Base-by-base conservation (phyloP, 2,329 filamentous ascomycete genomes). In the Exophiala phaeomuriformis region DNA sequence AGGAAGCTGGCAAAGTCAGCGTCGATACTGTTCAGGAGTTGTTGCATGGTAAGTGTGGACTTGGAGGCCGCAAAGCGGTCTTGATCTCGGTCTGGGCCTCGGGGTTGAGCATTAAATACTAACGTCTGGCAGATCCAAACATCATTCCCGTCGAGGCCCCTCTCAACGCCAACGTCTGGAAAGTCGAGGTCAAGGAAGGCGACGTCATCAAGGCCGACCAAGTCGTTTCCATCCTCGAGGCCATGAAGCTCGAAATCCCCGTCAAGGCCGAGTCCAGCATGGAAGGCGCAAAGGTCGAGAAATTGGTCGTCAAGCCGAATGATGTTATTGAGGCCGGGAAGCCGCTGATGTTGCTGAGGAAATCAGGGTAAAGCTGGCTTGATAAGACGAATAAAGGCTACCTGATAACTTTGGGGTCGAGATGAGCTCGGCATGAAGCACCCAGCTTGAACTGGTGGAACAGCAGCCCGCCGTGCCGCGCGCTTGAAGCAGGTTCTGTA, bases 231-330 rank as follows among this genome's bases (percentile, higher is more conserved):
- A 73, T 80, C 2, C 66, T 80, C 2, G 78, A 81, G 52, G 77
- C 77, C 0, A 81, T 81, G 77, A 80, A 81, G 63, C 72, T 80
- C 68, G 78, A 80, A 59, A 77, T 80, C 53, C 68, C 69, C 9
- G 70, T 77, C 19, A 66, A 67, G 30, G 60, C 65, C 1, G 65
- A 69, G 43, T 55, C 63, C 8, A 58, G 62, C 4, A 63, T 63
- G 27, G 63, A 56, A 10, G 66, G 51, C 19, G 63, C 47, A 47
- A 66, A 33, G 37, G 68, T 74, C 2, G 67, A 72, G 60, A 72
- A 71, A 58, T 57, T 73, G 48, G 53, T 72, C 31, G 66, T 68
- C 7, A 71, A 72, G 51, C 68, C 69, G 12, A 69, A 68, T 5
- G 67, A 68, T 60, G 65, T 69, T 2, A 68, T 73, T 9, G 64